A percentile compares a stretch with the other conserved stretches of the same genome.
These are phyloP conservation scores for Paecilomyces formosus DNA, from an alignment of 2,329 filamentous ascomycete genomes.

Conservation along the genomic window DNA sequence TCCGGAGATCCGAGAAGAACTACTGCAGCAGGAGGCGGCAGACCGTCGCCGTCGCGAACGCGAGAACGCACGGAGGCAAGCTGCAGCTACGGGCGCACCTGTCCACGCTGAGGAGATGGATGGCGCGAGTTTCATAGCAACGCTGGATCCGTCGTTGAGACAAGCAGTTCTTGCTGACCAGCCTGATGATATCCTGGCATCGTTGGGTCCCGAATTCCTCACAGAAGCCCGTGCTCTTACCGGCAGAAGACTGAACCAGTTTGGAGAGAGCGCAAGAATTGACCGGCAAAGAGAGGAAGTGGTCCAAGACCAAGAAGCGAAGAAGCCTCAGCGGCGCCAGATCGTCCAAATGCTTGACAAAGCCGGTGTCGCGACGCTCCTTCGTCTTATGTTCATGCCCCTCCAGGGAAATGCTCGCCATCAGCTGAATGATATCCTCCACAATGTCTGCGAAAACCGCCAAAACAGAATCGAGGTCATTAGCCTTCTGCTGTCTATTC, in stretches of 20 bases:
- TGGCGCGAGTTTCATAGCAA: slow-evolving; percentile 82
- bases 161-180: slow-evolving; percentile 87
- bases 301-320: slow-evolving; percentile 39
- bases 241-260: slow-evolving; percentile 49
- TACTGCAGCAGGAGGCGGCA: slow-evolving; percentile 81
- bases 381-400: slow-evolving; percentile 97
- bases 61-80: slow-evolving; percentile 67
- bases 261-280: slow-evolving; percentile 35
- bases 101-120: slow-evolving; percentile 76
- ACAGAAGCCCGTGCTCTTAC: slow-evolving; percentile 73
- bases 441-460: slow-evolving; percentile 91
- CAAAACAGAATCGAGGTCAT: slow-evolving; percentile 92
- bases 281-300: slow-evolving; percentile 28
- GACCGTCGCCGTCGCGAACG: slow-evolving; percentile 84
- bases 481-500: slow-evolving; percentile 81
- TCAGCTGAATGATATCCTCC: slow-evolving; percentile 78
- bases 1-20: slow-evolving; percentile 79
- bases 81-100: slow-evolving; percentile 41
- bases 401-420: slow-evolving; percentile 80
- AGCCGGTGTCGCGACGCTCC: slow-evolving; percentile 84
- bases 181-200: slow-evolving; percentile 77
- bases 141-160: slow-evolving; percentile 74
- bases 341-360: slow-evolving; percentile 97
- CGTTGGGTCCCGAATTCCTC: slow-evolving; percentile 76
- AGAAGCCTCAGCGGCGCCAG: slow-evolving; percentile 66